Base-by-base conservation (phyloP, 2,329 filamentous ascomycete genomes). In the Aspergillus sergii region DNA sequence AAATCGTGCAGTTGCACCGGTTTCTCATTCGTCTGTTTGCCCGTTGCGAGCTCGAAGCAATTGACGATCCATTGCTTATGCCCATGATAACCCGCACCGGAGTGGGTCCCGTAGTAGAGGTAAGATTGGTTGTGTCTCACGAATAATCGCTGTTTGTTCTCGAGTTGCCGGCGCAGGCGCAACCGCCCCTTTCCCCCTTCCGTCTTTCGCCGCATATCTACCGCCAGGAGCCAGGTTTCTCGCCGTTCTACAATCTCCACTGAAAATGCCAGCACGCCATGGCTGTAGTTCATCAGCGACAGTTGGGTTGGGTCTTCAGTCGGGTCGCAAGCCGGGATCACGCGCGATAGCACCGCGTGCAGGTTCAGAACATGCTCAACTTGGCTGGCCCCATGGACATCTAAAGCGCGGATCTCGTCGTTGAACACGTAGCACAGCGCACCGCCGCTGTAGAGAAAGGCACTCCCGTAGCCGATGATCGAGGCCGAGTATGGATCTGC, bases 21-120 rank as follows among this genome's bases (percentile, higher is more conserved):
- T 46, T 80, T 81, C 12, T 78, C 68, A 0, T 78, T 73, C 23
- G 82, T 72, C 77, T 81, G 83, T n/a, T 72, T 72, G 2, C 71
- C 64, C 1, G 72, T 74, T 10, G 64, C 58, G 41, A 90, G 74
- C 64, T 85, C 73, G 64, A 85, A 85, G 3, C 85, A 84, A 34
- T 81, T 78, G 36, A 93, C 78, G 0, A 83, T 77, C 91, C 91
- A 93, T 72, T 87, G 85, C 36, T 82, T 83, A 65, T 85, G 82
- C 0, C 85, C 86, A 68, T 88, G 83, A 2, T 78, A 75, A 6
- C 82, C 83, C 4, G 79, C 71, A 8, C 83, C 82, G 0, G 85
- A 88, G 73, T 88, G 86, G 0, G 87, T 89, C 5, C 89, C 91
- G 68, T 86, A 90, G 70, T 89, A 90, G 3, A 93, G 80, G 72